phyloP scores from a whole-genome alignment of 1,284 basidiomycete genomes.

The Amylostereum areolatum region DNA sequence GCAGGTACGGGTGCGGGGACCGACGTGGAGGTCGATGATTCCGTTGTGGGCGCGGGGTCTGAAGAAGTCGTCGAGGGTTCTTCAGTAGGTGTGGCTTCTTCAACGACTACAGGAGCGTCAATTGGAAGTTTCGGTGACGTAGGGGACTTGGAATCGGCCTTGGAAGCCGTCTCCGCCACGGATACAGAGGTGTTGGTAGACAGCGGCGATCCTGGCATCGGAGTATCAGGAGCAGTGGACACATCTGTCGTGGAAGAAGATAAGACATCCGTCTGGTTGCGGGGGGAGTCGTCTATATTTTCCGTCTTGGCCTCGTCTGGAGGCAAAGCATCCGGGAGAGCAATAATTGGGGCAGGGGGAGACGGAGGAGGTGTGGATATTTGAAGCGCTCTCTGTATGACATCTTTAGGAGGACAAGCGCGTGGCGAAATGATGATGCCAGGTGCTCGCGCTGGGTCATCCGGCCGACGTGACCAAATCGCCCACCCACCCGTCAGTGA shows the following conservation, averaged over 20 bases:
- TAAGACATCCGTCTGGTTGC: conserved; percentile 12
- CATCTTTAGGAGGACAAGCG: conserved; percentile 50
- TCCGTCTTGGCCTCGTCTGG: conserved; percentile 1
- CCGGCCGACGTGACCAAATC: conserved; percentile 63
- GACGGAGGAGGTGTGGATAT: conserved; percentile 42
- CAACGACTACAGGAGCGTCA: conserved; percentile 9
- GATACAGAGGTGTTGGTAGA: conserved; percentile 59
- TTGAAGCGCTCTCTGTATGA: conserved; percentile 48
- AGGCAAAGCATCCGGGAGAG: background rate
- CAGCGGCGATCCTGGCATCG: conserved; percentile 49
- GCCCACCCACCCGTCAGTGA: conserved; percentile 31
- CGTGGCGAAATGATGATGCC: conserved; percentile 60
- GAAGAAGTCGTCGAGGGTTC: conserved; percentile 13
- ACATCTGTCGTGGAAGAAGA: conserved; percentile 31
- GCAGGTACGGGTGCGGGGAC: conserved; percentile 25
- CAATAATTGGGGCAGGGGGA: conserved; percentile 13
- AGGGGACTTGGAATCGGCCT: conserved; percentile 12
- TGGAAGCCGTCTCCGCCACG: conserved; percentile 17
- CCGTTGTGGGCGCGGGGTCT: conserved; percentile 15
- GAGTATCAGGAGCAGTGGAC: conserved; percentile 38
- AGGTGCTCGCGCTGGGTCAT: conserved; percentile 52
- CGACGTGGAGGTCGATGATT: conserved; percentile 13
- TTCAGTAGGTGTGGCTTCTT: conserved; percentile 11
- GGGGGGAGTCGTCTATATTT: conserved; percentile 8
- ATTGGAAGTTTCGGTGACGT: conserved; percentile 9